Evolutionary conservation across 2,329 filamentous ascomycete genomes (phyloP).

Genomic region (Penicillium thymicola): DNA sequence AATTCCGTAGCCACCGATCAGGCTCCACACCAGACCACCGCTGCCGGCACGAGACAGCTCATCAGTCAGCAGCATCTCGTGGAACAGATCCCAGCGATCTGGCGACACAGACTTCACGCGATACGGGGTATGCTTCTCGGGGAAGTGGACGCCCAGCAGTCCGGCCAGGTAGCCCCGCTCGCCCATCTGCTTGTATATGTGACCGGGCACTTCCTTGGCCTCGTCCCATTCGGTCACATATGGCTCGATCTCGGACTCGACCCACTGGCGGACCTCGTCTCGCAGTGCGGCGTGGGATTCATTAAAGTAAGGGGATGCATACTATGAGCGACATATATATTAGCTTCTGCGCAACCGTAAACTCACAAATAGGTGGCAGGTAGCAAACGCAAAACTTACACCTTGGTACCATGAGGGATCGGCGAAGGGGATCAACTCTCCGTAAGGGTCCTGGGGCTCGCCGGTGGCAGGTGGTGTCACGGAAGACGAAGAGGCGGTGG

Average conservation of each 20-base stretch:
- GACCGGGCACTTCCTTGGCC: constrained; percentile 80
- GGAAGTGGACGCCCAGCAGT: constrained; percentile 76
- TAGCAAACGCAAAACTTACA: constrained; percentile 54
- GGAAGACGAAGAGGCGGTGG: constrained; percentile 43
- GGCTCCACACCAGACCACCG: constrained; percentile 94
- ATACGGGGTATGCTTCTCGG: constrained; percentile 67
- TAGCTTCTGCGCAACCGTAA: constrained; percentile 4
- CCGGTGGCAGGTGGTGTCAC: constrained; percentile 52
- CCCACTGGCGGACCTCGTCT: constrained; percentile 86
- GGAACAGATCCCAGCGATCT: constrained; percentile 97
- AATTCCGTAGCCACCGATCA: constrained; percentile 95
- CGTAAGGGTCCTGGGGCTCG: constrained; percentile 79
- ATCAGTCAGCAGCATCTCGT: constrained; percentile 93
- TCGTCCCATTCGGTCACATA: constrained; percentile 96
- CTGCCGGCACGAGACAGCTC: constrained; percentile 86
- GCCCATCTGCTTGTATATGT: constrained; percentile 94
- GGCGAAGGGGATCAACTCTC: constrained; percentile 81
- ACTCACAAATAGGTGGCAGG: not conserved
- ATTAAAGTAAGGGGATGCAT: constrained; percentile 96
- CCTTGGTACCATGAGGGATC: constrained; percentile 95
- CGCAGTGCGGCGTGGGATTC: constrained; percentile 88
- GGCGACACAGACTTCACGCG: constrained; percentile 72
- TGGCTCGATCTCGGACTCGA: constrained; percentile 84
- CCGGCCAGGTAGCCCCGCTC: constrained; percentile 88
- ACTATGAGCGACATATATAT: constrained; percentile 50